These are phyloP conservation scores for Chaetomiaceae sp. DNA, from an alignment of 2,329 filamentous ascomycete genomes.

Conservation along the genomic window DNA sequence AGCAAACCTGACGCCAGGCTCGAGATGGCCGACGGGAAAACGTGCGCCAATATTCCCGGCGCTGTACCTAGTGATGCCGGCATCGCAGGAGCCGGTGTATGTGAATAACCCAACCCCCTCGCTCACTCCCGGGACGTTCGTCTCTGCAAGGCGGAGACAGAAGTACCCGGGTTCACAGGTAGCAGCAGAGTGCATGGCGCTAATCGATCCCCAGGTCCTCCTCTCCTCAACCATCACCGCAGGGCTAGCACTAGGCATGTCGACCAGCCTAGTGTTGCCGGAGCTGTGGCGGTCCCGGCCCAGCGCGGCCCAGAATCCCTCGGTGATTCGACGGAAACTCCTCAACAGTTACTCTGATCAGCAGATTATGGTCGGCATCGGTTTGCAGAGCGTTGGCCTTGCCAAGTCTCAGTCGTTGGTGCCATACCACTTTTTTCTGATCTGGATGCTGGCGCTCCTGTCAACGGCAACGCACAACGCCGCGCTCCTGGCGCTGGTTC, in stretches of 20 bases:
- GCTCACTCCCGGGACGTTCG: too few species aligned
- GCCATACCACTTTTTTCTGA: constrained; percentile 64
- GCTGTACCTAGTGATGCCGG: constrained; percentile 46
- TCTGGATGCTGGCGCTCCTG: constrained; percentile 61
- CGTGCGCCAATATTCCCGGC: constrained; percentile 40
- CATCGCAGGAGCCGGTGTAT: constrained; percentile 51
- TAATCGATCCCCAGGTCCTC: constrained; percentile 40
- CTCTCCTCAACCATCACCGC: constrained; percentile 63
- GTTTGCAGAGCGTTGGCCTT: constrained; percentile 59
- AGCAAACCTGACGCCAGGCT: too few species aligned
- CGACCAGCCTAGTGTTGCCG: constrained; percentile 50
- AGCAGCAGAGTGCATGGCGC: too few species aligned
- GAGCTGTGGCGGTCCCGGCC: constrained; percentile 31
- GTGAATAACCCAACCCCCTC: constrained; percentile 22
- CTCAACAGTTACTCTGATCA: constrained; percentile 61
- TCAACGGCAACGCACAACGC: constrained; percentile 61
- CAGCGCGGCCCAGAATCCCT: constrained; percentile 28
- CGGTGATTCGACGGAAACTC: constrained; percentile 55
- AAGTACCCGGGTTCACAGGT: too few species aligned
- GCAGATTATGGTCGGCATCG: constrained; percentile 63
- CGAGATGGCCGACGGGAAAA: constrained; percentile 22
- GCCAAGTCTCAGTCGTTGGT: constrained; percentile 53
- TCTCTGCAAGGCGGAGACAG: too few species aligned
- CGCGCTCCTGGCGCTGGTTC: constrained; percentile 57
- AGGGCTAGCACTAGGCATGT: constrained; percentile 48